phyloP scores from a whole-genome alignment of 1,139 yeast species.

The Dujonia santamariae region DNA sequence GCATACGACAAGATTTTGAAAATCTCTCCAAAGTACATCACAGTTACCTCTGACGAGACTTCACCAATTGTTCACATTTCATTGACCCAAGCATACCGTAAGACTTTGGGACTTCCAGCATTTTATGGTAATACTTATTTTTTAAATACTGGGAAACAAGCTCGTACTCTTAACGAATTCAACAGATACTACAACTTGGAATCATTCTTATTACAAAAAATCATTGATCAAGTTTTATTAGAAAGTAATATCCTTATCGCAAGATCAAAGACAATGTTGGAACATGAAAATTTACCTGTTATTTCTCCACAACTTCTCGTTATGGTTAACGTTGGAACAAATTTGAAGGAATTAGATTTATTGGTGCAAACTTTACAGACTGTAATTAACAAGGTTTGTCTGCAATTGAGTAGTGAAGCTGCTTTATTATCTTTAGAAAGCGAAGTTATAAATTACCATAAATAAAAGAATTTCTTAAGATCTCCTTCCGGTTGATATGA shows the following conservation, averaged over 20 bases:
- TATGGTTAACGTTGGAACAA: slow-evolving; percentile 54
- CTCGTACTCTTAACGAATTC: slow-evolving; percentile 32
- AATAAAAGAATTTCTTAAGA: too few relatives aligned
- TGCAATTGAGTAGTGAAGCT: slow-evolving; percentile 13
- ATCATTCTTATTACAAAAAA: slow-evolving; percentile 57
- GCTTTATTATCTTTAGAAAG: slow-evolving; percentile 18
- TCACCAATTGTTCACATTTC: slow-evolving; percentile 71
- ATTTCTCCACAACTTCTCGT: slow-evolving; percentile 66
- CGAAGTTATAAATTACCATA: slow-evolving; percentile 16
- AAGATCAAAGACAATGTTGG: slow-evolving; percentile 65
- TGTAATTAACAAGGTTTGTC: slow-evolving; percentile 19
- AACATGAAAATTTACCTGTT: slow-evolving; percentile 75
- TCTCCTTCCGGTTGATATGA: too few relatives aligned
- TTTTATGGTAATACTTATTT: slow-evolving; percentile 44
- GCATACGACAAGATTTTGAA: slow-evolving; percentile 17
- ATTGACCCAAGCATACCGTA: slow-evolving; percentile 43
- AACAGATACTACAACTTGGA: slow-evolving; percentile 54
- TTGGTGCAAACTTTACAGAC: slow-evolving; percentile 16
- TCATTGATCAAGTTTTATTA: slow-evolving; percentile 52
- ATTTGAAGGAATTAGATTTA: slow-evolving; percentile 47
- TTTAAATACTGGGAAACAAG: slow-evolving; percentile 37
- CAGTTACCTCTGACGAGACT: slow-evolving; percentile 36
- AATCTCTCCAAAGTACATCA: slow-evolving; percentile 2
- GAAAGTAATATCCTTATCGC: slow-evolving; percentile 60
- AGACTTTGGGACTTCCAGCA: slow-evolving; percentile 40